Base-by-base conservation (phyloP, 2,329 filamentous ascomycete genomes). In the Colletotrichum gloeosporioides region DNA sequence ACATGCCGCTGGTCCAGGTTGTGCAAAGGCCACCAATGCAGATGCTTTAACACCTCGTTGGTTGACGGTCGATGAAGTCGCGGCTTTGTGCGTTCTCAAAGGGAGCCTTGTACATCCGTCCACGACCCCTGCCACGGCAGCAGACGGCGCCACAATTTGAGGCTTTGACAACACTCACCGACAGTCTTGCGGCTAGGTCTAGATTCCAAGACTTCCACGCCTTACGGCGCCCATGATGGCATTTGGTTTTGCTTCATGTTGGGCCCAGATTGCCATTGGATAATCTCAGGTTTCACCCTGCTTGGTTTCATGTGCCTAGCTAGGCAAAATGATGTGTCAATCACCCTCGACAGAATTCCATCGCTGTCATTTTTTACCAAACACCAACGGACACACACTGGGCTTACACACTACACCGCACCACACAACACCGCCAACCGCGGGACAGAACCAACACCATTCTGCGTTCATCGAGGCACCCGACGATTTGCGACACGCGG, bases 261-360 rank as follows among this genome's bases (percentile, higher is more conserved):
- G 31, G 57, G 55, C 57, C 69, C 39, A 49, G 64, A 18, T n/a
- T 57, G 16, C n/a, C 44, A 69, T 69, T 62, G 36, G 64, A 25
- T 18, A 69, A 76, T 65, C 44, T 36, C 27, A n/a, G 66, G 57
- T 69, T 66, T 76, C 70, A 65, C 44, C 44, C 49, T 27, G 18
- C 44, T 57, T n/a, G n/a, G 73, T 76, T 73, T 76, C 70, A 76
- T 53, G 59, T 65, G 34, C 57, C 32, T 49, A 27, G n/a, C 34
- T 34, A 65, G 59, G 67, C 59, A 53, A 70, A 71, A 31, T 64
- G 71, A 65, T 34, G 55, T 75, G 55, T 62, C 73, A 55, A 55
- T 66, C 71, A 29, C 53, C 13, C 27, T 59, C 57, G 49, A 27
- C 70, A 59, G 66, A 49, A 49, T 59, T 12, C 16, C 73, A 69